Evolutionary conservation across 352 stramenopile species (phyloP), one percentile per base, ranked within the genome.

Genomic region (Globisporangium spinosum): DNA sequence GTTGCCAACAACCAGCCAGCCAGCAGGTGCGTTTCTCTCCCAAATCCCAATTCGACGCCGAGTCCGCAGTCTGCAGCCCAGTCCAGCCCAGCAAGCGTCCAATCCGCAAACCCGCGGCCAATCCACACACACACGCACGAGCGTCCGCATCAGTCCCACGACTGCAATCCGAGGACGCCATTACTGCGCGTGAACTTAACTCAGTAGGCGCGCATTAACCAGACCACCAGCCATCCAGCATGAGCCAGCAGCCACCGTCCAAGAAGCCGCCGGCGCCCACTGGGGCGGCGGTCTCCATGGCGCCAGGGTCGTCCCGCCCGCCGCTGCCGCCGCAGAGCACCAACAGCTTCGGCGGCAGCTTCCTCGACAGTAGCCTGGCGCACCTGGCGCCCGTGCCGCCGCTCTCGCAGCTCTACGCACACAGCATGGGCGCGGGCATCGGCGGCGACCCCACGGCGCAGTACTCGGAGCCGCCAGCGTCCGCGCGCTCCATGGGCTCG

Each of bases 401-500:
- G 12, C 65, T 62, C 9, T 61, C 65, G 47, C 51, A 56, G 27
- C 60, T 70, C 25, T 65, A 70, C 27, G 61, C 22, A 1, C 58
- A 65, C 6, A 70, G 51, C 58, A 54, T 62, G 25, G 65, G 65
- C 2, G 57, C 29, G 9, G 20, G 25, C 29, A 60, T 58, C 12
- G 45, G 47, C 13, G 65, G 47, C n/a, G 65, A 63, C 58, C 56
- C 58, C 22, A 38, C 43, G 35, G 49, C 51, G 25, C 65, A 54
- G 51, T 70, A 67, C 65, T 70, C 65, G 25, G 58, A 89, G 70
- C 86, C 86, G 27, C 86, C 86, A 2, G 64, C 75, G 15, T 93
- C 84, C 35, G 86, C 91, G 29, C 85, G 83, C 49, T 92, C 83
- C 0, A 90, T 82, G 67, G 86, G 86, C 35, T 92, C 86, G 56